Percentiles rank a stretch among this genome's conserved stretches.
Evolutionary conservation across 768 basidiomycete genomes (phyloP).

Genomic region (Mycena capillaripes): DNA sequence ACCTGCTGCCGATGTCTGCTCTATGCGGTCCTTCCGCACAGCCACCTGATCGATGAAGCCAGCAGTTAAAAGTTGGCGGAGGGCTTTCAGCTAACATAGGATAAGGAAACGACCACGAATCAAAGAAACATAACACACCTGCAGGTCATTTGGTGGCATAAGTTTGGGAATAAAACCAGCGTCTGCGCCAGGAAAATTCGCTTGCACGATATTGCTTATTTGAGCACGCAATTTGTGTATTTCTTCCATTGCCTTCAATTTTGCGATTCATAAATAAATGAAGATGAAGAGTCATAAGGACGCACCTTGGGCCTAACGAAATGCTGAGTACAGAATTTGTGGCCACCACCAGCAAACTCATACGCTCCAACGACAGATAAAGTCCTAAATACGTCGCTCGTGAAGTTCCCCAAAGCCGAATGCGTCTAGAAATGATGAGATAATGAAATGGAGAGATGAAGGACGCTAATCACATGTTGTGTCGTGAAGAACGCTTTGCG

Average conservation of each 20-base stretch:
- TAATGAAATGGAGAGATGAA: background rate
- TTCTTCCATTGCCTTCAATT: constrained; percentile 93
- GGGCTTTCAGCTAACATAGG: constrained; percentile 79
- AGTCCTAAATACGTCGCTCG: constrained; percentile 89
- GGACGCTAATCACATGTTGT: constrained; percentile 75
- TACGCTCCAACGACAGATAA: constrained; percentile 98
- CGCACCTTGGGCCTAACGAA: constrained; percentile 91
- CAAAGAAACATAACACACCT: constrained; percentile 60
- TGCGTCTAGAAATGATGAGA: constrained; percentile 67
- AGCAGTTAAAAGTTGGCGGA: constrained; percentile 89
- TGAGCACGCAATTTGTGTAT: constrained; percentile 95
- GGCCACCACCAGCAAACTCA: constrained; percentile 88
- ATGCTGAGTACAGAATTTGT: constrained; percentile 87
- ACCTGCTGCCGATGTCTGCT: constrained; percentile 69
- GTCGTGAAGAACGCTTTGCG: constrained; percentile 87
- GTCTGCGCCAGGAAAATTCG: constrained; percentile 79
- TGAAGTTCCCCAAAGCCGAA: constrained; percentile 80
- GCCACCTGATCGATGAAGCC: constrained; percentile 97
- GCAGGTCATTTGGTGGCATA: constrained; percentile 81
- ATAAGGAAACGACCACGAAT: background rate
- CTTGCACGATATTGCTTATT: constrained; percentile 85
- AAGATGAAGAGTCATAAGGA: background rate
- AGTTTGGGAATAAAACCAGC: constrained; percentile 75
- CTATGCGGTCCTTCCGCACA: constrained; percentile 86
- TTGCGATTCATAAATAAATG: background rate